Evolutionary conservation across 305 asterid species (phyloP).

Genomic region (Fraxinus dipetala): DNA sequence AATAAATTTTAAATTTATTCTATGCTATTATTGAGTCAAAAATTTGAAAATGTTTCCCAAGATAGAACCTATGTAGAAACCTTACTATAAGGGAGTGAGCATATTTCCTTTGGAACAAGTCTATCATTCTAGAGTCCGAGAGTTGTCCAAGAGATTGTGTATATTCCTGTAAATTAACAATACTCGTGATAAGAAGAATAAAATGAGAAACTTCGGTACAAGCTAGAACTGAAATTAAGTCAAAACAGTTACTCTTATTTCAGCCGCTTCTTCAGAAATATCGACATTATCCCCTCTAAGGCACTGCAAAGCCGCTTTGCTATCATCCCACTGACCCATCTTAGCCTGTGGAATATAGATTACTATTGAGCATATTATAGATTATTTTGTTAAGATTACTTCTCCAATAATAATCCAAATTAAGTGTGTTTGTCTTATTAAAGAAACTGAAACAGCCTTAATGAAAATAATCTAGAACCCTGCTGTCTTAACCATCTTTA

Average conservation of each 20-base stretch:
- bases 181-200: background rate
- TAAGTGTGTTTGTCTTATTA: background rate
- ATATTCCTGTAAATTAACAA: slow-evolving; percentile 40
- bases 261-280: slow-evolving; percentile 53
- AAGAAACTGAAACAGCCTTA: background rate
- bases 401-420: background rate
- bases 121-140: slow-evolving; percentile 47
- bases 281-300: slow-evolving; percentile 56
- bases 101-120: slow-evolving; percentile 73
- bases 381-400: background rate
- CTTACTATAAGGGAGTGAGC: slow-evolving; percentile 69
- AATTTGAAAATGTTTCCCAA: background rate
- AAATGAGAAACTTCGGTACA: slow-evolving; percentile 2
- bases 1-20: slow-evolving; percentile 16
- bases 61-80: slow-evolving; percentile 8
- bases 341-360: slow-evolving; percentile 48
- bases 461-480: background rate
- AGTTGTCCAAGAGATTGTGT: slow-evolving; percentile 53
- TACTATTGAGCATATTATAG: background rate
- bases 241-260: slow-evolving; percentile 43
- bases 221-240: slow-evolving; percentile 2
- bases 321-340: slow-evolving; percentile 44
- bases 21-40: background rate
- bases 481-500: background rate
- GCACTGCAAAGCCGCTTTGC: slow-evolving; percentile 45